Conservation (phyloP, 768 basidiomycete genomes). For the Cystobasidium onofrii region DNA sequence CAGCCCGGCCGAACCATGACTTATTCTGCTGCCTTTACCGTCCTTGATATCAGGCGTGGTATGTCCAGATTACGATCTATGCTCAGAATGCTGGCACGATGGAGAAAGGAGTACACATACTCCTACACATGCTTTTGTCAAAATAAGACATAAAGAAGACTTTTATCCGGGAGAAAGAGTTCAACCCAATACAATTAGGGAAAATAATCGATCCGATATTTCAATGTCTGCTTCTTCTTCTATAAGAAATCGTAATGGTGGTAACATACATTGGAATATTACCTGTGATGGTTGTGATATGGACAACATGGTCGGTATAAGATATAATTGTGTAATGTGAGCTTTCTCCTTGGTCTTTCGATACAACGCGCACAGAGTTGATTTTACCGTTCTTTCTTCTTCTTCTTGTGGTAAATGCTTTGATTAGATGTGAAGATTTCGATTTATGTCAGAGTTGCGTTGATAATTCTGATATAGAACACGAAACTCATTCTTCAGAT, state of each 20-base stretch:
- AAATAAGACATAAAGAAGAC: background rate
- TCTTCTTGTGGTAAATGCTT: too few species aligned
- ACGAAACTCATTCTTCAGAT: background rate
- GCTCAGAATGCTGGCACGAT: background rate
- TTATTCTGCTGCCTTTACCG: background rate
- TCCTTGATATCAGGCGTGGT: background rate
- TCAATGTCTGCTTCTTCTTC: too few species aligned
- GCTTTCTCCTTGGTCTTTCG: too few species aligned
- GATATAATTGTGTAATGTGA: background rate
- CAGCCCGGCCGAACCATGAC: background rate
- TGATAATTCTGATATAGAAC: background rate
- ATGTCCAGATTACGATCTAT: background rate
- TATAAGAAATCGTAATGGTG: background rate
- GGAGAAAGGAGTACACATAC: background rate
- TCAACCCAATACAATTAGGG: background rate
- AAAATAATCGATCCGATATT: background rate
- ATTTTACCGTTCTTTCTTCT: too few species aligned
- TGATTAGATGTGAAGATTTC: background rate
- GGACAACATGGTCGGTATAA: background rate
- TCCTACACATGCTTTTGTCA: background rate
- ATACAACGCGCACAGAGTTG: too few species aligned
- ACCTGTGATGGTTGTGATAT: background rate
- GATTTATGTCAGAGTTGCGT: background rate
- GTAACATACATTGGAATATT: background rate
- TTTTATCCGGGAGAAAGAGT: background rate